Percentiles rank a stretch among this genome's conserved stretches.
phyloP scores from a whole-genome alignment of 2,329 filamentous ascomycete species.

The Aureobasidium musti region DNA sequence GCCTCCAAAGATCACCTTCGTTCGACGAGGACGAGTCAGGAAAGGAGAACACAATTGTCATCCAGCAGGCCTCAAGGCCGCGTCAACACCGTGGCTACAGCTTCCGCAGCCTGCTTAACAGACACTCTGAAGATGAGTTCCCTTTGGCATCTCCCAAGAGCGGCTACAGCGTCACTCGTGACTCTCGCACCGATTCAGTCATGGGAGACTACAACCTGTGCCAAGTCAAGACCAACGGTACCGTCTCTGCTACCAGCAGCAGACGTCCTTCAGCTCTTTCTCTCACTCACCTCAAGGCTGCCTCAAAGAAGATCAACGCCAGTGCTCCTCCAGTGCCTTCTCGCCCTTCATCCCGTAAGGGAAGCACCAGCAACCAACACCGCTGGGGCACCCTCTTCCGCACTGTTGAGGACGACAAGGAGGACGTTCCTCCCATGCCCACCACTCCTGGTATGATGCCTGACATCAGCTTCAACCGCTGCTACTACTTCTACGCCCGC shows the following conservation, averaged over 20 bases:
- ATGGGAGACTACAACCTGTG: constrained; percentile 30
- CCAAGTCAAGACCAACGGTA: constrained; percentile 29
- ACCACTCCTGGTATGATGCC: constrained; percentile 31
- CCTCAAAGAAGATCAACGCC: constrained; percentile 30
- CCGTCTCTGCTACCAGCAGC: constrained; percentile 29
- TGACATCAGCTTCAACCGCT: constrained; percentile 41
- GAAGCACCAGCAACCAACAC: constrained; percentile 29
- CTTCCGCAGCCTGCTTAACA: constrained; percentile 32
- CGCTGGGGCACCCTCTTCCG: constrained; percentile 32
- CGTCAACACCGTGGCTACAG: constrained; percentile 32
- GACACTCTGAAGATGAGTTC: constrained; percentile 29
- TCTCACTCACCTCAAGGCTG: constrained; percentile 29
- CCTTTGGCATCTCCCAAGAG: constrained; percentile 27
- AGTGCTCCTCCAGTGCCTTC: constrained; percentile 22
- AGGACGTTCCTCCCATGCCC: constrained; percentile 32
- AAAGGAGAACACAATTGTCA: constrained; percentile 20
- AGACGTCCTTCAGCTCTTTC: constrained; percentile 32
- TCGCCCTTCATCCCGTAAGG: constrained; percentile 31
- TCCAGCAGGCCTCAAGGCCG: constrained; percentile 28
- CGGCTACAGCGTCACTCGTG: constrained; percentile 21
- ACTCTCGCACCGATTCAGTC: constrained; percentile 31
- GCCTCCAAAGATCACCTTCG: constrained; percentile 30
- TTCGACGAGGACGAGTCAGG: constrained; percentile 30
- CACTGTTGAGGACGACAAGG: constrained; percentile 30
- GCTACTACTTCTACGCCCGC: constrained; percentile 43